Base-by-base conservation (phyloP, 495 filamentous ascomycete species). In the Neurospora sp. region DNA sequence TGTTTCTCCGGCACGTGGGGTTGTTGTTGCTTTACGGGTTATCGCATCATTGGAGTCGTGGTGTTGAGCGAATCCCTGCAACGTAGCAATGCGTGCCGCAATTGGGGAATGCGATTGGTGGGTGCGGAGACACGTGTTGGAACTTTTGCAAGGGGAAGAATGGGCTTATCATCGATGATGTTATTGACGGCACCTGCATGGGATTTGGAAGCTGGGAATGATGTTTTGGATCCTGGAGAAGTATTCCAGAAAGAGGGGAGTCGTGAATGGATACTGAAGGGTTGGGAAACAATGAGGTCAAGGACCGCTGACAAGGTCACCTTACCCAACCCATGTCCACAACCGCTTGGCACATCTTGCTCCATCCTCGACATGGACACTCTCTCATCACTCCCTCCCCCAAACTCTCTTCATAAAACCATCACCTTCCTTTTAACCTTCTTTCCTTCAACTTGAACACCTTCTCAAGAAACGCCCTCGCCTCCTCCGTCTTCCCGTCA, bases 401-500 rank as follows among this genome's bases (percentile, higher is more conserved):
- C 18, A 5, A 27, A 72, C 2, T 14, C 40, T 18, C 14, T 18
- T 42, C 42, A 46, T 10, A n/a, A 44, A 59, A 4, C 14, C 27
- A 14, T 23, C 20, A 54, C 35, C 18, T 41, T 35, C 59, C 4
- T 12, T 70, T 35, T 18, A 16, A 5, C 41, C 69, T 42, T n/a
- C 39, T 41, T 20, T 70, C 69, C 62, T 70, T 59, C 20, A 54
- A 41, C 48, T 70, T 54, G 27, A 79, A 76, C 35, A 79, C 38
- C 8, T 75, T 70, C 9, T 74, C 46, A 5, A 78, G 39, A 11
- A 80, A 74, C 27, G 75, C 71, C 54, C 76, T 72, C 54, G 82
- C 76, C 4, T 73, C 74, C 40, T 80, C 81, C 11, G 81, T 38
- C 37, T 78, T 73, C 23, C 78, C 73, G 16, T 78, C 72, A 72